Evolutionary conservation across 345 rosid species (phyloP).

Genomic region (Schrenkiella parvula): DNA sequence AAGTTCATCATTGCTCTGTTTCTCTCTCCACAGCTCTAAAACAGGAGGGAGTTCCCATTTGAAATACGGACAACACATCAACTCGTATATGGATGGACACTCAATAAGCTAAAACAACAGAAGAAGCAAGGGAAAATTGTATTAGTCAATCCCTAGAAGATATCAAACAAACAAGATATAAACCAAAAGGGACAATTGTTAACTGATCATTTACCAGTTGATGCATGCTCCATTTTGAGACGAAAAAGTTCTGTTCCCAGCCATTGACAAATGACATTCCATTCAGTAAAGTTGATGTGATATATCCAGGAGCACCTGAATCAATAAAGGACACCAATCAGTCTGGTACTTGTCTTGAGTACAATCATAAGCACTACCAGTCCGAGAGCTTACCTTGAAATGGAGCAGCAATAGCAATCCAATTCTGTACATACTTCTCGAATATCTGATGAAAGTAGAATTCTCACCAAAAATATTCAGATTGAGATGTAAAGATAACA

Average conservation of each 20-base stretch:
- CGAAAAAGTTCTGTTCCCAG: constrained; percentile 94
- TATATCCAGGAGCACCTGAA: constrained; percentile 91
- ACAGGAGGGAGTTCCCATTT: constrained; percentile 59
- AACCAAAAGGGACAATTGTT: neutral
- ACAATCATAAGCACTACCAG: neutral
- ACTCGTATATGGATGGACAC: constrained; percentile 83
- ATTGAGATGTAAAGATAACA: neutral
- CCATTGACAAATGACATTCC: constrained; percentile 98
- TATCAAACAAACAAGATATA: neutral
- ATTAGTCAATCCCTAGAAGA: neutral
- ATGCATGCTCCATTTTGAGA: constrained; percentile 99
- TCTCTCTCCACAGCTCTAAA: constrained; percentile 73
- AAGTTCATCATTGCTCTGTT: constrained; percentile 34
- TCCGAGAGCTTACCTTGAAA: constrained; percentile 49
- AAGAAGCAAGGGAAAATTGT: neutral
- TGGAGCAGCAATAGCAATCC: constrained; percentile 98
- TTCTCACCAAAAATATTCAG: neutral
- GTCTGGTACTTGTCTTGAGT: neutral
- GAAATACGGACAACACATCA: constrained; percentile 74
- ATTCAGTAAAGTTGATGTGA: constrained; percentile 76
- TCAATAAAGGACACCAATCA: neutral
- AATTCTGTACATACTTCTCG: constrained; percentile 82
- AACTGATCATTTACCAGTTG: constrained; percentile 54
- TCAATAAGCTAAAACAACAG: constrained; percentile 65
- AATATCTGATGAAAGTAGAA: constrained; percentile 48